Conservation (phyloP, 805 yeast species). For the Cyberlindnera suaveolens region DNA sequence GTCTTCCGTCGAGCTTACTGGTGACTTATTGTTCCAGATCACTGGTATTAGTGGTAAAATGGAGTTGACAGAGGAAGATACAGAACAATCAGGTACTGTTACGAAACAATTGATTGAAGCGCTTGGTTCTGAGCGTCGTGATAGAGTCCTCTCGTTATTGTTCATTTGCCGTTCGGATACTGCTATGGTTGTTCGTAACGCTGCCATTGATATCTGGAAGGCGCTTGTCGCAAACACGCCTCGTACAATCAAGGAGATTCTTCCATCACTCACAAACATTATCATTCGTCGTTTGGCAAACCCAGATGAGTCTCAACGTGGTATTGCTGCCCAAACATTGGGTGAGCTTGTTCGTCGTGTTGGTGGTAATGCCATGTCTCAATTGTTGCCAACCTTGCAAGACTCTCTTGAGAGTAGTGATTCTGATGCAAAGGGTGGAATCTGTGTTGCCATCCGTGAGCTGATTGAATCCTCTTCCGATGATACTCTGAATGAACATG, state of each 20-base stretch:
- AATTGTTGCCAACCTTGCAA: slow-evolving; percentile 79
- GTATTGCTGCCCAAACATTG: slow-evolving; percentile 86
- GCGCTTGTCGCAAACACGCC: slow-evolving; percentile 95
- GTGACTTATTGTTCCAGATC: slow-evolving; percentile 89
- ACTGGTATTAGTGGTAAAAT: slow-evolving; percentile 81
- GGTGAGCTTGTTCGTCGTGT: slow-evolving; percentile 95
- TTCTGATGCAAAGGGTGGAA: slow-evolving; percentile 90
- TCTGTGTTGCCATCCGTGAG: slow-evolving; percentile 88
- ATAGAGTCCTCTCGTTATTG: slow-evolving; percentile 75
- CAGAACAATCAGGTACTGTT: slow-evolving; percentile 43
- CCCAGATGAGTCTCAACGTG: slow-evolving; percentile 69
- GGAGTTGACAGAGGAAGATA: slow-evolving; percentile 55
- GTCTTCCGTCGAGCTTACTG: slow-evolving; percentile 91
- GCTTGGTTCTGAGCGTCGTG: slow-evolving; percentile 85
- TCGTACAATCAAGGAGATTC: slow-evolving; percentile 83
- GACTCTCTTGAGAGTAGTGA: slow-evolving; percentile 53
- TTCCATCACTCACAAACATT: slow-evolving; percentile 74
- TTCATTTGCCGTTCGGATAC: slow-evolving; percentile 93
- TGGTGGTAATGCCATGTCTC: slow-evolving; percentile 80
- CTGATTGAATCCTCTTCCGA: slow-evolving; percentile 67
- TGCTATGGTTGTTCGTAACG: slow-evolving; percentile 78
- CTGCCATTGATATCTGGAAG: slow-evolving; percentile 94
- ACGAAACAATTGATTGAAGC: slow-evolving; percentile 63
- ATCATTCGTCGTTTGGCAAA: slow-evolving; percentile 81
- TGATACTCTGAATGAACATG: slow-evolving; percentile 57